Conservation (phyloP, 768 basidiomycete genomes). For the Tylopilus rubrobrunneus region DNA sequence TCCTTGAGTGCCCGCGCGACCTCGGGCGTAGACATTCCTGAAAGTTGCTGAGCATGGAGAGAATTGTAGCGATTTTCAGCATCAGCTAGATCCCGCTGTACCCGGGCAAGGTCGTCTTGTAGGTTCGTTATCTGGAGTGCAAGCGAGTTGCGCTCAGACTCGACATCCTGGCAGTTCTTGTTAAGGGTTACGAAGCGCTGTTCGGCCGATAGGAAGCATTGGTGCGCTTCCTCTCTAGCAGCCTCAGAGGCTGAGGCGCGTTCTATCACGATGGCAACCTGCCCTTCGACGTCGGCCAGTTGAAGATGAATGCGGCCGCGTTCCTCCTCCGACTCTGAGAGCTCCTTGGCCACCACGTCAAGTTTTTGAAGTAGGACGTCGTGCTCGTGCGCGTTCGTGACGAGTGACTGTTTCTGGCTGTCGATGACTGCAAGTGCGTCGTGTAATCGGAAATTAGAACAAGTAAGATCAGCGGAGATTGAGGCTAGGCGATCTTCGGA, state of each 20-base stretch:
- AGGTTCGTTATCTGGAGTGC: slow-evolving; percentile 62
- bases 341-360: slow-evolving; percentile 28
- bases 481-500: slow-evolving; percentile 14
- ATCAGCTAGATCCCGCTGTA: slow-evolving; percentile 50
- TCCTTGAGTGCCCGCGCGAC: slow-evolving; percentile 51
- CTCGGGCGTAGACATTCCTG: slow-evolving; percentile 55
- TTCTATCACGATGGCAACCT: slow-evolving; percentile 30
- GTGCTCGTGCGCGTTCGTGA: slow-evolving; percentile 20
- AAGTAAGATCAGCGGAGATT: slow-evolving; percentile 11
- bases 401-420: slow-evolving; percentile 13
- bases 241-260: slow-evolving; percentile 32
- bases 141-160: slow-evolving; percentile 65
- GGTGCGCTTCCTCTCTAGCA: slow-evolving; percentile 35
- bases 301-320: slow-evolving; percentile 23
- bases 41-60: slow-evolving; percentile 66
- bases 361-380: slow-evolving; percentile 30
- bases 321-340: slow-evolving; percentile 33
- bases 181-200: slow-evolving; percentile 42
- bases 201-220: slow-evolving; percentile 28
- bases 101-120: slow-evolving; percentile 50
- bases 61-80: slow-evolving; percentile 58
- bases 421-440: slow-evolving; percentile 18
- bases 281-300: slow-evolving; percentile 34
- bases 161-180: slow-evolving; percentile 49
- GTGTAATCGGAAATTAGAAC: slow-evolving; percentile 15